phyloP scores from a whole-genome alignment of 345 rosid genomes.

The Ceriops decandra region DNA sequence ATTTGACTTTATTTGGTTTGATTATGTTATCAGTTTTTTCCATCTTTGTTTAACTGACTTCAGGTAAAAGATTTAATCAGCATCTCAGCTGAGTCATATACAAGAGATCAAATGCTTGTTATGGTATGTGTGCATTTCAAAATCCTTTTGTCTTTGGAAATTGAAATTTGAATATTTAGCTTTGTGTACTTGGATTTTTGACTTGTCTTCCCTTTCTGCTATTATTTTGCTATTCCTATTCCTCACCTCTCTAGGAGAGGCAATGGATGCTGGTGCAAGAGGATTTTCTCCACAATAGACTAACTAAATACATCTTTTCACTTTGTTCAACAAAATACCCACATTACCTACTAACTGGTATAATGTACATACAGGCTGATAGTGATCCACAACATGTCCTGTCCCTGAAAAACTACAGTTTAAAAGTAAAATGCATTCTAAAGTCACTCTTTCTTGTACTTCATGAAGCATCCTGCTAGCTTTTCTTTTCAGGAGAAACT shows the following conservation, averaged over 20 bases:
- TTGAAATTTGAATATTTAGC: not conserved
- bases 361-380: not conserved
- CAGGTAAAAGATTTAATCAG: slow-evolving; percentile 86
- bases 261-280: no score
- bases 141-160: not conserved
- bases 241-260: no score
- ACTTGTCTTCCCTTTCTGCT: no score
- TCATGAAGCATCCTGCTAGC: slow-evolving; percentile 2
- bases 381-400: not conserved
- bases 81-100: slow-evolving; percentile 82
- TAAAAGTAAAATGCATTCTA: slow-evolving; percentile 1
- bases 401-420: slow-evolving; percentile 3
- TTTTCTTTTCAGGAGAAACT: slow-evolving; percentile 65
- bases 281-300: no score
- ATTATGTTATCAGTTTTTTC: slow-evolving; percentile 1
- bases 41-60: slow-evolving; percentile 5
- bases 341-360: not conserved
- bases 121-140: slow-evolving; percentile 45
- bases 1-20: slow-evolving; percentile 1
- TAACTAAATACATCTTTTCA: no score
- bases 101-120: slow-evolving; percentile 63
- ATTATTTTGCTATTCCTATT: no score
- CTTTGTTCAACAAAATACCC: not conserved
- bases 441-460: not conserved
- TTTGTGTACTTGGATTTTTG: not conserved